Evolutionary conservation across 2,329 filamentous ascomycete species (phyloP).

Genomic region (Nothophoma quercina): DNA sequence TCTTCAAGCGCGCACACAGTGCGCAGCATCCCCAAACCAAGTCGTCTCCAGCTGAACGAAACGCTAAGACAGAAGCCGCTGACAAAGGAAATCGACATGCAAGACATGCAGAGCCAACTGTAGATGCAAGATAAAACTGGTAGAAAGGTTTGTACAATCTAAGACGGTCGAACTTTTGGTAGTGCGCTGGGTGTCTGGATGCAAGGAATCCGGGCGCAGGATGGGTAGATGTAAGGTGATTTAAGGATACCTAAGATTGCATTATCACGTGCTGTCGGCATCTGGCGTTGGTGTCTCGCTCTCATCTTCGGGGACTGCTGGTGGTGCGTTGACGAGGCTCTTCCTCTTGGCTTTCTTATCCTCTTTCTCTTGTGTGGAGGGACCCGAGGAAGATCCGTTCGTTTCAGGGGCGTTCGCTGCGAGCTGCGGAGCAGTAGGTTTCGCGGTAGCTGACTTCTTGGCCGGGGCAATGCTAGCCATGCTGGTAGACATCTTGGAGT

Average conservation of each 20-base stretch:
- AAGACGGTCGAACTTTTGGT: slow-evolving; percentile 11
- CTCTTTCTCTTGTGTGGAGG: slow-evolving; percentile 24
- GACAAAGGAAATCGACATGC: slow-evolving; percentile 14
- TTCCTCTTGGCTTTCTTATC: slow-evolving; percentile 46
- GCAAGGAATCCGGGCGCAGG: not conserved
- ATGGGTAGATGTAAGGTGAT: not conserved
- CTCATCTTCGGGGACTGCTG: slow-evolving; percentile 37
- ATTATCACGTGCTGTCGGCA: slow-evolving; percentile 2
- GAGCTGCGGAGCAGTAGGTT: slow-evolving; percentile 23
- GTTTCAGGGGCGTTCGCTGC: slow-evolving; percentile 27
- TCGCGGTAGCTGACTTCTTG: slow-evolving; percentile 24
- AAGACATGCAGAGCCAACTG: not conserved
- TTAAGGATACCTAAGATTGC: not conserved
- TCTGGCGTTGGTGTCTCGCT: slow-evolving; percentile 34
- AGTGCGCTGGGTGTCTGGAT: not conserved
- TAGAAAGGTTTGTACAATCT: slow-evolving; percentile 15
- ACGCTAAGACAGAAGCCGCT: slow-evolving; percentile 9
- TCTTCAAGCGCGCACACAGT: slow-evolving; percentile 6
- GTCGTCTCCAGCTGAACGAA: slow-evolving; percentile 2
- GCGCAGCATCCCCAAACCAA: slow-evolving; percentile 2
- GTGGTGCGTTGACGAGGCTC: slow-evolving; percentile 39
- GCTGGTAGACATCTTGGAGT: slow-evolving; percentile 44
- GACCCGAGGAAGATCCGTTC: slow-evolving; percentile 27
- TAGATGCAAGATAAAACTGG: slow-evolving; percentile 2
- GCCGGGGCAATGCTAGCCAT: slow-evolving; percentile 42